Conservation (phyloP, 345 rosid genomes). For the Eutrema yunnanense region DNA sequence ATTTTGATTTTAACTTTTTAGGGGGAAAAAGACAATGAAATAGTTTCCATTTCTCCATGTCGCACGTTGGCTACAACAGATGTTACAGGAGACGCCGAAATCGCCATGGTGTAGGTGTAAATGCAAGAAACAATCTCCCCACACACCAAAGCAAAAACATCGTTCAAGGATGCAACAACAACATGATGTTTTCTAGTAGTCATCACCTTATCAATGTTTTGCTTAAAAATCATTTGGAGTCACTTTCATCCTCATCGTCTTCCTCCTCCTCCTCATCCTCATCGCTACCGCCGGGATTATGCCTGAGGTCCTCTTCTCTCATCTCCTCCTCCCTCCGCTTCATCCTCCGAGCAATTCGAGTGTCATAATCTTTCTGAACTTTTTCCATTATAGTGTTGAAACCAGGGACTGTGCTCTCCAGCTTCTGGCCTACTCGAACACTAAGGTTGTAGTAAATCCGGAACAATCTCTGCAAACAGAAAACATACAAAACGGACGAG, state of each 20-base stretch:
- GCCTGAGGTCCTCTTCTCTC: constrained; percentile 31
- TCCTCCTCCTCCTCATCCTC: constrained; percentile 18
- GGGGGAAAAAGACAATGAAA: neutral
- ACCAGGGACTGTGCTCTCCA: constrained; percentile 53
- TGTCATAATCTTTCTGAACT: constrained; percentile 36
- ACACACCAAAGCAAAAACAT: neutral
- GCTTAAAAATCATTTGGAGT: constrained; percentile 11
- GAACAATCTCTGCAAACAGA: constrained; percentile 39
- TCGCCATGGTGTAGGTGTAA: neutral
- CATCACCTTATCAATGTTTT: neutral
- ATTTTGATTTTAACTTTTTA: no score
- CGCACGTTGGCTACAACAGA: neutral
- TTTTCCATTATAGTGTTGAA: constrained; percentile 45
- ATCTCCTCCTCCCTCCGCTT: constrained; percentile 35
- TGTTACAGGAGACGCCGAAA: neutral
- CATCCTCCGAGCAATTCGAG: constrained; percentile 32
- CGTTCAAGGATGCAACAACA: neutral
- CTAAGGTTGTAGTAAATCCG: constrained; percentile 42
- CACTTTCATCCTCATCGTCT: neutral
- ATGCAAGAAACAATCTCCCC: neutral
- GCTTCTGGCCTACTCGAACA: constrained; percentile 29
- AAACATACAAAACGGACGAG: neutral
- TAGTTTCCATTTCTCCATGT: neutral
- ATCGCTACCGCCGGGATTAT: constrained; percentile 7
- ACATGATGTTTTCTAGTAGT: constrained; percentile 4